phyloP scores from a whole-genome alignment of 441 rosid species.

The Arabidopsis lyrata region DNA sequence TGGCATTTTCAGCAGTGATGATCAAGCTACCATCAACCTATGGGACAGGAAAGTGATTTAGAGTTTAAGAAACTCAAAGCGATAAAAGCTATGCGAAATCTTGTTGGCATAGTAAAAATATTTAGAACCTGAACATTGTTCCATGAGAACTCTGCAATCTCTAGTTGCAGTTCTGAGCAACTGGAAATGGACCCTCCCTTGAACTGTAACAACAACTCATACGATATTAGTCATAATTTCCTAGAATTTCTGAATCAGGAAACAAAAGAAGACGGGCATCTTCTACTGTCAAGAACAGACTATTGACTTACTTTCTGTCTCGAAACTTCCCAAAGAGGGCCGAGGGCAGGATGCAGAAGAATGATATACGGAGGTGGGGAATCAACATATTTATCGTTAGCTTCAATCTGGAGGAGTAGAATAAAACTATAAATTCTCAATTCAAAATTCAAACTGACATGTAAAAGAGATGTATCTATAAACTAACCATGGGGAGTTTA shows the following conservation, averaged over 20 bases:
- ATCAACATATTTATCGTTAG: conserved; percentile 67
- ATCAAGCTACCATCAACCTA: conserved; percentile 93
- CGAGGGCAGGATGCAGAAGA: conserved; percentile 92
- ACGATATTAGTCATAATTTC: conserved; percentile 9
- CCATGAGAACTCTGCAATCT: conserved; percentile 92
- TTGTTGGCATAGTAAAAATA: conserved; percentile 19
- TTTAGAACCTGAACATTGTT: conserved; percentile 80
- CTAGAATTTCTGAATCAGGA: background rate
- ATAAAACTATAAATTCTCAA: conserved; percentile 14
- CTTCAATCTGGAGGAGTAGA: conserved; percentile 58
- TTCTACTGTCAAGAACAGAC: conserved; percentile 14
- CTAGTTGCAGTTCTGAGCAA: conserved; percentile 87
- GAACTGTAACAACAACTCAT: conserved; percentile 56
- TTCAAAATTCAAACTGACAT: background rate
- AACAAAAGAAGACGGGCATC: background rate
- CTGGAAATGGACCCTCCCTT: conserved; percentile 74
- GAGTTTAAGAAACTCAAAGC: conserved; percentile 15
- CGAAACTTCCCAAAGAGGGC: conserved; percentile 94
- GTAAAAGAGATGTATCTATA: conserved; percentile 1
- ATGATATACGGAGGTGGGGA: conserved; percentile 88
- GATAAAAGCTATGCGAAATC: background rate
- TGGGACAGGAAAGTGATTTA: conserved; percentile 24
- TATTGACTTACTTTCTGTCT: conserved; percentile 72
- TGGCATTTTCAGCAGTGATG: conserved; percentile 69
- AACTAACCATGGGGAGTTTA: conserved; percentile 74